Evolutionary conservation across 768 basidiomycete species (phyloP).

Genomic region (Austroboletus eburneus): DNA sequence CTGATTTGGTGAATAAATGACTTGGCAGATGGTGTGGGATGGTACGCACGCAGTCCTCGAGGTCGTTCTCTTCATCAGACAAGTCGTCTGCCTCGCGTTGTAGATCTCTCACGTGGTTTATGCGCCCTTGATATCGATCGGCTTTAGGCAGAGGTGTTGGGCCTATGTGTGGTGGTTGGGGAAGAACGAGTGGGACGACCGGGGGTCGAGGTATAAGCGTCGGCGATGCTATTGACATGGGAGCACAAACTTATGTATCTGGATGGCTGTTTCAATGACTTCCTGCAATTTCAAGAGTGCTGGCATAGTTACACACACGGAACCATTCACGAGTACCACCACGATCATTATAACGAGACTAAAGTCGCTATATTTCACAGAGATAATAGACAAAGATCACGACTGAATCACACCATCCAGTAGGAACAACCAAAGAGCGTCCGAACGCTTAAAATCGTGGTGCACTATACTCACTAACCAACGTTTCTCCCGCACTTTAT

Average conservation of each 20-base stretch:
- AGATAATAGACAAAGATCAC: not conserved
- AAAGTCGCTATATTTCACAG: no score
- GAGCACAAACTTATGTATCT: not conserved
- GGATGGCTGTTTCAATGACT: no score
- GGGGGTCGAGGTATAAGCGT: constrained; percentile 67
- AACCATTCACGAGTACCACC: no score
- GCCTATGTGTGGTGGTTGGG: constrained; percentile 60
- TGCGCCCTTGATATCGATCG: constrained; percentile 48
- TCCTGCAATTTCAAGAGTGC: no score
- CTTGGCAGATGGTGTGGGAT: not conserved
- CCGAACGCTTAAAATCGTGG: constrained; percentile 81
- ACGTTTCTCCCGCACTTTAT: constrained; percentile 61
- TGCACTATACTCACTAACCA: constrained; percentile 94
- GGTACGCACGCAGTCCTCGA: constrained; percentile 66
- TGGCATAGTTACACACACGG: no score
- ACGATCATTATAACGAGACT: no score
- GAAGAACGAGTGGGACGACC: constrained; percentile 61
- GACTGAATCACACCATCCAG: constrained; percentile 32
- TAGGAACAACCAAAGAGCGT: constrained; percentile 84
- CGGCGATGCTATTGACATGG: constrained; percentile 58
- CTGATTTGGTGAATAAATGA: constrained; percentile 32
- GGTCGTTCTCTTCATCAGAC: constrained; percentile 77
- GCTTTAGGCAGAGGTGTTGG: constrained; percentile 52
- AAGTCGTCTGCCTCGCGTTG: constrained; percentile 78
- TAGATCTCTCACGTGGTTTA: constrained; percentile 64